Base-by-base conservation (phyloP, 148 eudicot species). In the Vaccinium darrowii region DNA sequence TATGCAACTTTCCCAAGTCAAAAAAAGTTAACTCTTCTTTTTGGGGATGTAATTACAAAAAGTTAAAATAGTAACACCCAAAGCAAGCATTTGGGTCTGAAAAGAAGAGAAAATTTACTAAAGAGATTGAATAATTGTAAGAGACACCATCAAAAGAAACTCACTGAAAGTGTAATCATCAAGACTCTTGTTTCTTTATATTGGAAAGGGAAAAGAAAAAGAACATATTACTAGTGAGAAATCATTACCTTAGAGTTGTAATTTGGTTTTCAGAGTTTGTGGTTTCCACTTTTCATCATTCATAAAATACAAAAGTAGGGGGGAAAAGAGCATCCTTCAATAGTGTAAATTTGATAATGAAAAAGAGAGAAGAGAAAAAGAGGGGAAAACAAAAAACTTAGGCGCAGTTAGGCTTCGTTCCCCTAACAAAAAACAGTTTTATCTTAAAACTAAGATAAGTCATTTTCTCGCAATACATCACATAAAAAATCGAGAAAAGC, bases 121-220 rank as follows among this genome's bases (percentile, higher is more conserved):
- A 81, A 79, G 65, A 65, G 81, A 43, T 53, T 53, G 52, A 65
- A 89, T 85, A n/a, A 85, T 89, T 85, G 85, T 84, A 74, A 84
- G 81, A 82, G 81, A 83, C 86, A 87, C 63, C 89, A 80, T 85
- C 43, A 87, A 85, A 87, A 82, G 30, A 83, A 53, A 57, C 72
- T 30, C 54, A 52, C 15, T 84, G n/a, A 82, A 82, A 76, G 69
- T 71, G 83, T 78, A 57, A 86, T 86, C 36, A 67, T 67, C 73
- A 86, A 72, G 30, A 27, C 87, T 78, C 81, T 84, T 78, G 84
- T 85, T 81, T 85, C 69, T 36, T 39, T 80, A 85, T 83, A 85
- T 65, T 71, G 27, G 16, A 39, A 71, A 81, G 80, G 18, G 25
- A 13, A 27, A 47, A 80, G 19, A 50, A 60, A 69, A 57, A 82